Conservation (phyloP, 2,329 filamentous ascomycete species). For the Phaeophleospora eucalypticola region DNA sequence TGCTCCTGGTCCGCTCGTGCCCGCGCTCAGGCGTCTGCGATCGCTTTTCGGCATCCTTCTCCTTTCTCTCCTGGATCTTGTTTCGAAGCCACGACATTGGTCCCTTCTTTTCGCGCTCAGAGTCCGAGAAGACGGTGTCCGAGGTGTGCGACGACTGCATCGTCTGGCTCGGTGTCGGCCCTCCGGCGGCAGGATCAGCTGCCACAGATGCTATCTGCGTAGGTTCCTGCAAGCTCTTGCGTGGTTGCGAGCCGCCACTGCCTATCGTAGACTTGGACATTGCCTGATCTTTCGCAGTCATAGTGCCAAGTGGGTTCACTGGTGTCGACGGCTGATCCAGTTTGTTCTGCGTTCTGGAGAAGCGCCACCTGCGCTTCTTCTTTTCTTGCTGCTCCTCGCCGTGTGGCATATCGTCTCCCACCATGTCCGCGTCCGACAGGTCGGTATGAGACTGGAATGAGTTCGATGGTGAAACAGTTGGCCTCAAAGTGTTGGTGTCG, state of each 20-base stretch:
- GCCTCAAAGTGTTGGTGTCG: conserved; percentile 50
- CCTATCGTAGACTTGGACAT: conserved; percentile 32
- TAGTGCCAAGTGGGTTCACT: conserved; percentile 28
- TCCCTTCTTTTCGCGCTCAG: conserved; percentile 52
- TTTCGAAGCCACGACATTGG: conserved; percentile 62
- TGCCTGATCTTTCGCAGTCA: conserved; percentile 28
- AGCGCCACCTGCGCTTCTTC: conserved; percentile 70
- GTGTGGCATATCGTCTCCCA: conserved; percentile 53
- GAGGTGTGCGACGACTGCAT: conserved; percentile 21
- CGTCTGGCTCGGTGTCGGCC: conserved; percentile 12
- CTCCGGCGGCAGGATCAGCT: conserved; percentile 18
- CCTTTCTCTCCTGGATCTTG: conserved; percentile 58
- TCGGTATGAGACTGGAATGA: conserved; percentile 78
- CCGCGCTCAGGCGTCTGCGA: conserved; percentile 35
- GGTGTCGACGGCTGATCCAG: conserved; percentile 24
- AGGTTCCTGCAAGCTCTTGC: conserved; percentile 31
- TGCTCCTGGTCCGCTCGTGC: conserved; percentile 24
- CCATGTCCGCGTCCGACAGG: conserved; percentile 72
- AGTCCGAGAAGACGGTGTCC: conserved; percentile 34
- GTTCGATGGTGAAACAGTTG: conserved; percentile 67
- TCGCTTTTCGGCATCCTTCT: conserved; percentile 49
- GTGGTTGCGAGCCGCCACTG: conserved; percentile 24
- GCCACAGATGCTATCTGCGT: conserved; percentile 16
- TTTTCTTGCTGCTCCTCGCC: conserved; percentile 49
- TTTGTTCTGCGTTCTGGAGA: conserved; percentile 45